These are phyloP conservation scores for Euphorbia lathyris DNA, from an alignment of 345 rosid genomes.

Conservation along the genomic window DNA sequence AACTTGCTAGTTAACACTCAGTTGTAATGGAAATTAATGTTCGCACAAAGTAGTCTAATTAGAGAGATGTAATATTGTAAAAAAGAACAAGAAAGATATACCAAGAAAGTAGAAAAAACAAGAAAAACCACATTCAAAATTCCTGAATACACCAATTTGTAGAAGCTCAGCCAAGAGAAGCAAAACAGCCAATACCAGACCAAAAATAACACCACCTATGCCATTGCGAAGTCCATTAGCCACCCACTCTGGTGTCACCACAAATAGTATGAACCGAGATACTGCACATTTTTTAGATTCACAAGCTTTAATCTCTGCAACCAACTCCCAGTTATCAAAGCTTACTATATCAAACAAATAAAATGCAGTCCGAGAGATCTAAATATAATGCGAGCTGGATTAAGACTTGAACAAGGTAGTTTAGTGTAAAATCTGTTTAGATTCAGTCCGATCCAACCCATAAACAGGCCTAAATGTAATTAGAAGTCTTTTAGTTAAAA, in stretches of 20 bases:
- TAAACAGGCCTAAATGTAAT: too few species aligned
- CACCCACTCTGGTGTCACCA: slow-evolving; percentile 38
- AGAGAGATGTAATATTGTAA: slow-evolving; percentile 29
- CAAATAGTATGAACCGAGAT: slow-evolving; percentile 35
- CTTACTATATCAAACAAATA: too few species aligned
- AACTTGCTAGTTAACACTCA: too few species aligned
- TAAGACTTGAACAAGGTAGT: too few species aligned
- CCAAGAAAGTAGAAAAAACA: slow-evolving; percentile 35
- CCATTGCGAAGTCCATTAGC: slow-evolving; percentile 37
- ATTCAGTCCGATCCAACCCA: too few species aligned
- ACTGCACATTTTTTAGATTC: background rate
- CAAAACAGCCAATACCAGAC: slow-evolving; percentile 36
- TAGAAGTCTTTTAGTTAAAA: too few species aligned
- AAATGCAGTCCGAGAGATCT: too few species aligned
- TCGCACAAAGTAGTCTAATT: background rate
- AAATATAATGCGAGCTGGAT: too few species aligned
- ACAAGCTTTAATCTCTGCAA: background rate
- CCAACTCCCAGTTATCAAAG: too few species aligned
- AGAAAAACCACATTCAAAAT: slow-evolving; percentile 17
- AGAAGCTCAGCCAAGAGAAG: slow-evolving; percentile 28
- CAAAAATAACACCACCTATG: slow-evolving; percentile 37
- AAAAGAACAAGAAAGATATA: slow-evolving; percentile 32
- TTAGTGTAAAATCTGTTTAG: too few species aligned
- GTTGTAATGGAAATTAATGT: too few species aligned
- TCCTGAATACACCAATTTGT: slow-evolving; percentile 24